Conservation (phyloP, 179 eudicot genomes). For the Spergularia azorica region DNA sequence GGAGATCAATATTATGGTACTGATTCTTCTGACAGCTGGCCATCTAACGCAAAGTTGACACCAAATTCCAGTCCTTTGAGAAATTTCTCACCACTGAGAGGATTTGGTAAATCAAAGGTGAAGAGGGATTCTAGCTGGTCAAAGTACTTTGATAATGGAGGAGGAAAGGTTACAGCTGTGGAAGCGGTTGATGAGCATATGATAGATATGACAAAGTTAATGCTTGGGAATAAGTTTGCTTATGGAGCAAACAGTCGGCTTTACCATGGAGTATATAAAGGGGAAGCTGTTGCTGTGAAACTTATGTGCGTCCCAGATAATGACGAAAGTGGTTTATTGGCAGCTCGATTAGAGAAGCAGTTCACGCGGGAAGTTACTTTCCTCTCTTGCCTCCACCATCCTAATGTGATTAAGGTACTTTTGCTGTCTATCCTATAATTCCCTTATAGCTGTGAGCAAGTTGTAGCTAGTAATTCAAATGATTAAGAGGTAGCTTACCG, state of each 20-base stretch:
- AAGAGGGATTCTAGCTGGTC: constrained; percentile 68
- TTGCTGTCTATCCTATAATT: neutral
- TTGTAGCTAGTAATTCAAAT: neutral
- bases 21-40: constrained; percentile 31
- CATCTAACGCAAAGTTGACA: constrained; percentile 28
- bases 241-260: constrained; percentile 88
- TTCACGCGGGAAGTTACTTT: constrained; percentile 70
- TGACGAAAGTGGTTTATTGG: constrained; percentile 67
- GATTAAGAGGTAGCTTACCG: neutral
- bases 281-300: constrained; percentile 83
- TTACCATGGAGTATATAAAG: constrained; percentile 77
- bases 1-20: constrained; percentile 35
- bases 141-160: constrained; percentile 74
- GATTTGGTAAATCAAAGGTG: constrained; percentile 39
- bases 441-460: neutral
- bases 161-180: constrained; percentile 70
- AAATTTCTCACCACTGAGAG: constrained; percentile 46
- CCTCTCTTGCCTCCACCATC: constrained; percentile 70
- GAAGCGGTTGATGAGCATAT: constrained; percentile 68
- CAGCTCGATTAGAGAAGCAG: constrained; percentile 70
- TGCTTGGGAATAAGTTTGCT: constrained; percentile 79
- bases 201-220: constrained; percentile 76
- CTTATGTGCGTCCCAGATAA: constrained; percentile 74
- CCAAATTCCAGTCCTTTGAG: constrained; percentile 50
- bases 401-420: constrained; percentile 78